A percentile compares a stretch with the other conserved stretches of the same genome.
phyloP scores from a whole-genome alignment of 805 yeast genomes.

The Tetrapisispora namnaoensis region DNA sequence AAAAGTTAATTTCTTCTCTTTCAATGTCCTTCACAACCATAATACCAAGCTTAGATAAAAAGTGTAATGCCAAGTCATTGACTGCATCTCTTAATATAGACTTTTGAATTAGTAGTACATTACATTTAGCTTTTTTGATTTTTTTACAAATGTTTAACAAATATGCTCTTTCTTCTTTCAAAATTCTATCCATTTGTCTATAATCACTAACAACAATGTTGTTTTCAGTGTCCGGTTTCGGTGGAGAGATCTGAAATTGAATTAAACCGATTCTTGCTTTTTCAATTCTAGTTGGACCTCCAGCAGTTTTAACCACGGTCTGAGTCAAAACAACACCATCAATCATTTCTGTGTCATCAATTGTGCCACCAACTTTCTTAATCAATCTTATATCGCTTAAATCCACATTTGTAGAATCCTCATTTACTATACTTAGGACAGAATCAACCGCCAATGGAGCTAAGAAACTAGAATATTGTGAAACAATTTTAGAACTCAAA shows the following conservation, averaged over 20 bases:
- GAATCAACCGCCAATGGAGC: conserved; percentile 95
- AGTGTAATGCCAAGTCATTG: conserved; percentile 88
- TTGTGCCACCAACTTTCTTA: conserved; percentile 95
- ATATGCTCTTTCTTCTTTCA: conserved; percentile 96
- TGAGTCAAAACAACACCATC: conserved; percentile 93
- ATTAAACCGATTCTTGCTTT: conserved; percentile 84
- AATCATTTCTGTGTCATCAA: conserved; percentile 88
- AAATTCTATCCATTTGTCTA: conserved; percentile 97
- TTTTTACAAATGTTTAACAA: conserved; percentile 89
- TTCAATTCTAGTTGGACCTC: conserved; percentile 91
- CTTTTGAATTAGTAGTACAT: conserved; percentile 80
- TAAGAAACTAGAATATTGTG: conserved; percentile 76
- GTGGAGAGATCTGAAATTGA: conserved; percentile 93
- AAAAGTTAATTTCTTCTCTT: conserved; percentile 91
- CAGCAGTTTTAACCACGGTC: conserved; percentile 78
- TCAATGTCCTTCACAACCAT: conserved; percentile 93
- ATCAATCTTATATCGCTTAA: conserved; percentile 78
- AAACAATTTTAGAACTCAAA: conserved; percentile 85
- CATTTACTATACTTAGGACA: conserved; percentile 66
- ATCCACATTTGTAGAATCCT: conserved; percentile 59
- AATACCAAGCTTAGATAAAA: conserved; percentile 83
- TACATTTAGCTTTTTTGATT: conserved; percentile 94
- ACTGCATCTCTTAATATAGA: conserved; percentile 93
- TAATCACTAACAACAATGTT: conserved; percentile 95
- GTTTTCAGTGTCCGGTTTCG: conserved; percentile 96